phyloP scores from a whole-genome alignment of 2,329 filamentous ascomycete species.

The Fusarium pseudonygamai region DNA sequence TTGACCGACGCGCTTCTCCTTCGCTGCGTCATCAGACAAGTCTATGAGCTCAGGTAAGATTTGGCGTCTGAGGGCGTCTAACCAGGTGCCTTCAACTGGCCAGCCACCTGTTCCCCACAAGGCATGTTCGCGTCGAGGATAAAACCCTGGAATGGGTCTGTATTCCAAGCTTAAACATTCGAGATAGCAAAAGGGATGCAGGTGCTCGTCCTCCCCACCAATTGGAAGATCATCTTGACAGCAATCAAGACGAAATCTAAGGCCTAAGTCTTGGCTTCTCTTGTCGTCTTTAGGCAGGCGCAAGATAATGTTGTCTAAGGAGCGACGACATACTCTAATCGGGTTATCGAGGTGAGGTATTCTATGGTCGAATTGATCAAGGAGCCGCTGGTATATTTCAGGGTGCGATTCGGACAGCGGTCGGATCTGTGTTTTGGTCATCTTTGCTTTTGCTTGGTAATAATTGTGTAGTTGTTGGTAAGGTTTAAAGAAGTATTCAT shows the following conservation, averaged over 20 bases:
- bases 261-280: too few species aligned
- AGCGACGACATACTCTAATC: not conserved
- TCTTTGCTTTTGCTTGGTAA: fast-evolving
- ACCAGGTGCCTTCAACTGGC: too few species aligned
- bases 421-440: not conserved
- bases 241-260: too few species aligned
- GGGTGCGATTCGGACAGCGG: not conserved
- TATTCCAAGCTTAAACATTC: not conserved
- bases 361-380: too few species aligned
- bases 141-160: too few species aligned
- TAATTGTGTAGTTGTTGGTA: not conserved
- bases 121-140: too few species aligned
- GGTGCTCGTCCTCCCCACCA: not conserved
- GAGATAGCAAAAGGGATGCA: not conserved
- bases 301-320: fast-evolving
- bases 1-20: too few species aligned
- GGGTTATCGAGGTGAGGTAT: not conserved
- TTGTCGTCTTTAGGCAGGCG: too few species aligned
- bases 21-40: not conserved
- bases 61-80: too few species aligned
- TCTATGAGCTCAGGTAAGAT: not conserved
- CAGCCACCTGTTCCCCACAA: too few species aligned
- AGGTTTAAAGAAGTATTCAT: fast-evolving
- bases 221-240: too few species aligned
- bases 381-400: not conserved